A percentile compares a stretch with the other conserved stretches of the same genome.
Evolutionary conservation across 495 filamentous ascomycete species (phyloP).

Genomic region (Tuber calosporum): DNA sequence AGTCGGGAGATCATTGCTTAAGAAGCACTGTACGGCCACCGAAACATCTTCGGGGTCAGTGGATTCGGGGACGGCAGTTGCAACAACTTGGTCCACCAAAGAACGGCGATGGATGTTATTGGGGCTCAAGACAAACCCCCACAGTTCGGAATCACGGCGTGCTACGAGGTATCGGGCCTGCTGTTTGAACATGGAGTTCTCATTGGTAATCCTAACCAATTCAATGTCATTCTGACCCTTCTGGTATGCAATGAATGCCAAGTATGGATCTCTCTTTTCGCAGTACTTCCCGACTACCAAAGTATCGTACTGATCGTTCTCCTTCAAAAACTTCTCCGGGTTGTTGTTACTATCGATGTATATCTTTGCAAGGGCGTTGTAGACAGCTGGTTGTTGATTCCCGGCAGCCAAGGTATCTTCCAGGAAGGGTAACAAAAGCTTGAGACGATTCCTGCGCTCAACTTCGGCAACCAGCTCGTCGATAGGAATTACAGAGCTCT

Average conservation of each 20-base stretch:
- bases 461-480: constrained; percentile 94
- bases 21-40: constrained; percentile 85
- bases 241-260: constrained; percentile 89
- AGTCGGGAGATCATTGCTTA: constrained; percentile 78
- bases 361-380: constrained; percentile 97
- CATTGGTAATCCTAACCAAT: constrained; percentile 94
- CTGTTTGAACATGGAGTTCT: constrained; percentile 97
- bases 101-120: constrained; percentile 93
- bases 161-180: constrained; percentile 94
- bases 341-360: constrained; percentile 99
- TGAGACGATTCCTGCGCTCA: constrained; percentile 88
- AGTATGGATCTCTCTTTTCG: constrained; percentile 94
- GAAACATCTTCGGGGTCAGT: constrained; percentile 93
- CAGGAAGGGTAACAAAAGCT: constrained; percentile 92
- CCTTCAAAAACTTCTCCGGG: constrained; percentile 95
- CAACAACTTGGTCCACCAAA: constrained; percentile 92
- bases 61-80: constrained; percentile 91
- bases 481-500: constrained; percentile 79
- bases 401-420: constrained; percentile 83
- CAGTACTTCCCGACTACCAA: constrained; percentile 94
- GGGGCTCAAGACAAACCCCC: constrained; percentile 85
- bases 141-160: constrained; percentile 80
- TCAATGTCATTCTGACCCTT: constrained; percentile 98
- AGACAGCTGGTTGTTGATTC: constrained; percentile 96
- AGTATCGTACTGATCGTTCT: constrained; percentile 95